Conservation (phyloP, 2,329 filamentous ascomycete genomes). For the Sarocladium oryzae region DNA sequence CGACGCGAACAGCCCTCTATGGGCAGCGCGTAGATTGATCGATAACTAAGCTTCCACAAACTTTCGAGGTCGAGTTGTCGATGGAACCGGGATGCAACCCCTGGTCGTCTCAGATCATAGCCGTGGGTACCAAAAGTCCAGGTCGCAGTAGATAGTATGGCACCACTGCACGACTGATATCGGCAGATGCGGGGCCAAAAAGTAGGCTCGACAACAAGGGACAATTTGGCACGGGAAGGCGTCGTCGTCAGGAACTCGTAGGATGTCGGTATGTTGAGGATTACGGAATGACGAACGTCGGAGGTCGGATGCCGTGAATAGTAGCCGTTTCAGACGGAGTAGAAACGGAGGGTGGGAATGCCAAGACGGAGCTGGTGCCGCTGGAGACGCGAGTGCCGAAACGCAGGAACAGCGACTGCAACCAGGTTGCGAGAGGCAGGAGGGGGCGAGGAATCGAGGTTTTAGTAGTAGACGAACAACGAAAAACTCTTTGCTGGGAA, state of each 20-base stretch:
- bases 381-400: constrained; percentile 9
- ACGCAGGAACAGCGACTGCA: constrained; percentile 6
- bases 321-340: constrained; percentile 5
- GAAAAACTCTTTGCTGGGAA: not conserved
- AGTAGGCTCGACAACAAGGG: not conserved
- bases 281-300: not conserved
- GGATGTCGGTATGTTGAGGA: not conserved
- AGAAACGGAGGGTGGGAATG: not conserved
- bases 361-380: constrained; percentile 10
- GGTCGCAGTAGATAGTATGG: not conserved
- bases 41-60: not conserved
- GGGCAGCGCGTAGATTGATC: not conserved
- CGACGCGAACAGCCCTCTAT: not conserved
- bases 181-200: not conserved
- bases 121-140: not conserved
- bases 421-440: not conserved
- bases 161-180: not conserved
- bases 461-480: not conserved
- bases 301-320: not conserved
- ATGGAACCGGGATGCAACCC: not conserved
- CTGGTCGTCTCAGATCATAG: constrained; percentile 8
- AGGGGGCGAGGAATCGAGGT: not conserved
- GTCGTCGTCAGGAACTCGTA: not conserved
- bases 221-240: not conserved
- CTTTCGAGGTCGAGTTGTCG: not conserved